Percentiles rank a stretch among this genome's conserved stretches.
Conservation (phyloP, 2,329 filamentous ascomycete species). For the Aspergillus novofumigatus region DNA sequence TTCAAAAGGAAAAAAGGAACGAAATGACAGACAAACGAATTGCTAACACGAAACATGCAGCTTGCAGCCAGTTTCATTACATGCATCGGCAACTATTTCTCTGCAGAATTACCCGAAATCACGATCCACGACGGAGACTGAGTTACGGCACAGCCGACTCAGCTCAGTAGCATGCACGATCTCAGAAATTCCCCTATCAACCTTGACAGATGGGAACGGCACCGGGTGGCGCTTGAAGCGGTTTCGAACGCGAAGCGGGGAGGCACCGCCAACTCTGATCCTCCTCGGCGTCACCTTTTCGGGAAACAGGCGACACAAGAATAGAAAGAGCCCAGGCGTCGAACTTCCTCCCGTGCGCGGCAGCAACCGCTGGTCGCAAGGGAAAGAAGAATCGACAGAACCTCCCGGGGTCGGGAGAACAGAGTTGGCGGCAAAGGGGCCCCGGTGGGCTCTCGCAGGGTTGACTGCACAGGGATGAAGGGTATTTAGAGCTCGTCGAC, state of each 20-base stretch:
- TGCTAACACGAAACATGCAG: slow-evolving; percentile 22
- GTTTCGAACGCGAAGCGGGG: background rate
- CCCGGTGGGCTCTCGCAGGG: slow-evolving; percentile 27
- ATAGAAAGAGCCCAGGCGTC: slow-evolving; percentile 10
- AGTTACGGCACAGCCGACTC: slow-evolving; percentile 4
- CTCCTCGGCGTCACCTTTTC: background rate
- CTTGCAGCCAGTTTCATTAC: slow-evolving; percentile 24
- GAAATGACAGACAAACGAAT: slow-evolving; percentile 26
- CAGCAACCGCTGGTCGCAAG: background rate
- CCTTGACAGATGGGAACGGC: background rate
- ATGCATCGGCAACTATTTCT: slow-evolving; percentile 27
- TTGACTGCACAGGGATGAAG: slow-evolving; percentile 28
- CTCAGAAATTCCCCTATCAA: slow-evolving; percentile 11
- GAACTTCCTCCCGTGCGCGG: slow-evolving; percentile 8
- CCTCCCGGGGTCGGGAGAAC: background rate
- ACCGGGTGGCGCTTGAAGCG: background rate
- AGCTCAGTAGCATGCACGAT: slow-evolving; percentile 10
- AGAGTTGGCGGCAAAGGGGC: slow-evolving; percentile 14
- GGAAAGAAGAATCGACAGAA: slow-evolving; percentile 13
- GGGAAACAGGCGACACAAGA: slow-evolving; percentile 6
- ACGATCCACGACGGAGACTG: slow-evolving; percentile 14
- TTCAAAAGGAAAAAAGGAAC: slow-evolving; percentile 17
- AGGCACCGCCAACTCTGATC: background rate
- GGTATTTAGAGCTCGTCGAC: slow-evolving; percentile 83
- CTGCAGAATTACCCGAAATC: slow-evolving; percentile 21